Percentiles rank a stretch among this genome's conserved stretches.
Evolutionary conservation across 2,329 filamentous ascomycete species (phyloP).

Genomic region (Neophaeococcomyces mojaviensis): DNA sequence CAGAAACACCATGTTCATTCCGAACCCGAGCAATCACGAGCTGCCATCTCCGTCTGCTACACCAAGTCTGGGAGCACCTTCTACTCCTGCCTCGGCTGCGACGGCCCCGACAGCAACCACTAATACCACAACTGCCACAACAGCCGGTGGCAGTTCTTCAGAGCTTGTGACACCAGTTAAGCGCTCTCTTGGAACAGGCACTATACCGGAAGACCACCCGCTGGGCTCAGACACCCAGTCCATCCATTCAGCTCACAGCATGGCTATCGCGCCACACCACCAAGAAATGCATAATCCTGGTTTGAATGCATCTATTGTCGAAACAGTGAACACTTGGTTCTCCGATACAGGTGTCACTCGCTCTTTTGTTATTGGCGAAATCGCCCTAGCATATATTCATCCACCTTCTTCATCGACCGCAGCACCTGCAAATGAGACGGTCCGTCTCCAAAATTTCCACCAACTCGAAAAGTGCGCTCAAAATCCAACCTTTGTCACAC

Average conservation of each 20-base stretch:
- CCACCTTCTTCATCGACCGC: conserved; percentile 37
- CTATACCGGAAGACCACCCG: conserved; percentile 49
- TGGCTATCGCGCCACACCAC: conserved; percentile 64
- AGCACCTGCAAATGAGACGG: conserved; percentile 48
- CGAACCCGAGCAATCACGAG: conserved; percentile 37
- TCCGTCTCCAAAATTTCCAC: conserved; percentile 81
- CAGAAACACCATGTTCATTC: conserved; percentile 80
- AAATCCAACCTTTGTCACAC: conserved; percentile 79
- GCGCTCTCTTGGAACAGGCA: conserved; percentile 11
- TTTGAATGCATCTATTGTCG: conserved; percentile 80
- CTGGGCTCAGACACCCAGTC: conserved; percentile 78
- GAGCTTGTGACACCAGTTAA: conserved; percentile 10
- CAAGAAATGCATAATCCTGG: conserved; percentile 73
- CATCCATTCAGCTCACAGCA: conserved; percentile 73
- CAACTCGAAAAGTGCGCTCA: conserved; percentile 87
- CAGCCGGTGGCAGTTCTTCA: conserved; percentile 17
- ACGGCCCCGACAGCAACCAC: conserved; percentile 21
- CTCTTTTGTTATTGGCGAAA: conserved; percentile 73
- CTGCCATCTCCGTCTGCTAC: conserved; percentile 19
- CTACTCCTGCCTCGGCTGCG: conserved; percentile 22
- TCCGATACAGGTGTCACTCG: conserved; percentile 64
- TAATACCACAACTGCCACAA: conserved; percentile 27
- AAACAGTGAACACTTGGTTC: conserved; percentile 81
- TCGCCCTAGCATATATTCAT: conserved; percentile 74
- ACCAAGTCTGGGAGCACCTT: conserved; percentile 6